These are phyloP conservation scores for Chlorella sp. DNA, from an alignment of 139 green algal genomes.

Conservation along the genomic window DNA sequence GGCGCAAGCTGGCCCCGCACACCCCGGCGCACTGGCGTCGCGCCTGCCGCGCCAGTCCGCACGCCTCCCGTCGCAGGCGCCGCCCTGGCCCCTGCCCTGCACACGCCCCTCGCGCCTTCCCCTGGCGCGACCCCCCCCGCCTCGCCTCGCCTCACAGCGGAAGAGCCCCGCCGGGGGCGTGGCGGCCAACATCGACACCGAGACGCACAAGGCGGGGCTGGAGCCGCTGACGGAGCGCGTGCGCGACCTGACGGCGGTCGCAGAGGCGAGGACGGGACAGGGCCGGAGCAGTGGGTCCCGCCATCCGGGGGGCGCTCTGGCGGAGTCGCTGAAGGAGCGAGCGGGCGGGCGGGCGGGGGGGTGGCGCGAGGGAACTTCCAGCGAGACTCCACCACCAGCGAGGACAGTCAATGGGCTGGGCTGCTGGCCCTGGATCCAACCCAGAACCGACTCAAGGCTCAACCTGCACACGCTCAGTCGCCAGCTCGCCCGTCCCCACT, in stretches of 20 bases:
- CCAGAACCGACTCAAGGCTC: not conserved
- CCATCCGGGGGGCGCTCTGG: not conserved
- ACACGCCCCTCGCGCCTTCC: too few relatives aligned
- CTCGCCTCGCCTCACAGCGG: too few relatives aligned
- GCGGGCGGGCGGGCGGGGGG: too few relatives aligned
- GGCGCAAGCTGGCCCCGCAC: too few relatives aligned
- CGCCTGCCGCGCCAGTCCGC: too few relatives aligned
- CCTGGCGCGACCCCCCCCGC: too few relatives aligned
- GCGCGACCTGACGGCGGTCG: slow-evolving; percentile 32
- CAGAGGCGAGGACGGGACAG: not conserved
- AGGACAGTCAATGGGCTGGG: not conserved
- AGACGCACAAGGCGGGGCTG: slow-evolving; percentile 37
- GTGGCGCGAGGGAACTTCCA: not conserved
- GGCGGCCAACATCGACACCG: slow-evolving; percentile 19
- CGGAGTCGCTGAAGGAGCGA: not conserved
- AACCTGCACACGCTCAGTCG: not conserved
- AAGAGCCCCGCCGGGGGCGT: not conserved
- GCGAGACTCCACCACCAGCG: too few relatives aligned
- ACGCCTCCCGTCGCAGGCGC: too few relatives aligned
- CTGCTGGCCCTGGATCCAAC: not conserved
- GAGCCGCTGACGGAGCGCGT: slow-evolving; percentile 26
- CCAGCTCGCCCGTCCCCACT: not conserved
- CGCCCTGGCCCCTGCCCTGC: too few relatives aligned
- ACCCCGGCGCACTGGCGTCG: too few relatives aligned
- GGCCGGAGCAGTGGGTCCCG: too few relatives aligned